A percentile compares a stretch with the other conserved stretches of the same genome.
Conservation (phyloP, 148 eudicot species). For the Rhododendron griersonianum region DNA sequence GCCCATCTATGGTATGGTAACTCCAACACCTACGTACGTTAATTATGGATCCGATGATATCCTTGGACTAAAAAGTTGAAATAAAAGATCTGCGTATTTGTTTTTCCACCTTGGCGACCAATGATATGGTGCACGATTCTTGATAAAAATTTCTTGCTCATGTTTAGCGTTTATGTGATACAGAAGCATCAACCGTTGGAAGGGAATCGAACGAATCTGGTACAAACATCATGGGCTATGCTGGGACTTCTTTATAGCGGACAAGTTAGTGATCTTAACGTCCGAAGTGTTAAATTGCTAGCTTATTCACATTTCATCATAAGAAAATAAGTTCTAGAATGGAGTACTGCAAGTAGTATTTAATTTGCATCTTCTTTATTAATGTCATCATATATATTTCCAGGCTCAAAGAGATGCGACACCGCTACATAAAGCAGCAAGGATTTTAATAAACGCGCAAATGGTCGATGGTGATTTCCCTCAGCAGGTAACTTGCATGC, state of each 20-base stretch:
- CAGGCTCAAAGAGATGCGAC: slow-evolving; percentile 43
- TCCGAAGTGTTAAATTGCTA: neutral
- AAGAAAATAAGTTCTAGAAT: neutral
- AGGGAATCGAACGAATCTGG: slow-evolving; percentile 34
- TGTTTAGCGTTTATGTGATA: neutral
- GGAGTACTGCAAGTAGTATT: too few relatives aligned
- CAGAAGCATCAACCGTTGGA: slow-evolving; percentile 37
- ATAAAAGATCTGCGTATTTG: neutral
- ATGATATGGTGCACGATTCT: too few relatives aligned
- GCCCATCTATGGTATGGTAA: slow-evolving; percentile 40
- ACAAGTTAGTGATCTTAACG: slow-evolving; percentile 25
- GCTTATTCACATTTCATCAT: neutral
- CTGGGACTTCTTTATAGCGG: slow-evolving; percentile 36
- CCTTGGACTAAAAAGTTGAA: slow-evolving; percentile 9
- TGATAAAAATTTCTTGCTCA: neutral
- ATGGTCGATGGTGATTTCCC: slow-evolving; percentile 51
- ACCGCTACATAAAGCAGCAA: slow-evolving; percentile 50
- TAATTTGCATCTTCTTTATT: neutral
- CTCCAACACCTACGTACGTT: neutral
- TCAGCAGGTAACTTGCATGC: slow-evolving; percentile 30
- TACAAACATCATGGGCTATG: slow-evolving; percentile 52
- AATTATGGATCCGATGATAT: neutral
- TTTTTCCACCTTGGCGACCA: neutral
- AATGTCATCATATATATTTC: neutral
- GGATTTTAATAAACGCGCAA: slow-evolving; percentile 42